Conservation (phyloP, 2,329 filamentous ascomycete genomes). For the Colletotrichum graminicola region DNA sequence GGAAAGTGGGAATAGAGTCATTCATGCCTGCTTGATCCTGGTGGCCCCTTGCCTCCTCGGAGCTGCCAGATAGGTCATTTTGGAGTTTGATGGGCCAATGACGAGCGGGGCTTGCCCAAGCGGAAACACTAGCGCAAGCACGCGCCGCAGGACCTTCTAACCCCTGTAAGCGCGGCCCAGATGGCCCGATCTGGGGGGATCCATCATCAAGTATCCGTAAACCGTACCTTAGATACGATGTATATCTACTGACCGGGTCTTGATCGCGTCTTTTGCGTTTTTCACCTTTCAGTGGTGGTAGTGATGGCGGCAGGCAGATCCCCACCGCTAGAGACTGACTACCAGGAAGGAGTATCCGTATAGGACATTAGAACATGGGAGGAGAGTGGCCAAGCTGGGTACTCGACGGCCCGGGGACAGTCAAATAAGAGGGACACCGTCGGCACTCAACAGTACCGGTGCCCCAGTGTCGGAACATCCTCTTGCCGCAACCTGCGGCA, state of each 20-base stretch:
- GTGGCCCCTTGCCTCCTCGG: constrained; percentile 18
- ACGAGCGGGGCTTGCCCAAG: constrained; percentile 26
- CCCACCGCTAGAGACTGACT: not conserved
- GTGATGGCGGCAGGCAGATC: not conserved
- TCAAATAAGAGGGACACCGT: constrained; percentile 11
- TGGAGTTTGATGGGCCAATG: constrained; percentile 5
- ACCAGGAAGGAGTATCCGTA: constrained; percentile 1
- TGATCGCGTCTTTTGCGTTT: not conserved
- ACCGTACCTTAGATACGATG: not conserved
- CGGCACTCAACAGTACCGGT: not conserved
- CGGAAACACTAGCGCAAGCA: constrained; percentile 44
- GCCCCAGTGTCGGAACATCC: not conserved
- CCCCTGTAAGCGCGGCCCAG: constrained; percentile 32
- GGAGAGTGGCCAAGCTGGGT: not conserved
- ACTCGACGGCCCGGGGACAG: not conserved
- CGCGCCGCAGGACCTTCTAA: constrained; percentile 23
- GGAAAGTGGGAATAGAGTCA: not conserved
- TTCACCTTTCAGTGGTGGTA: not conserved
- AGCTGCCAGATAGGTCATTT: not conserved
- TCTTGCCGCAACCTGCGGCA: constrained; percentile 15
- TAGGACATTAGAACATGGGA: not conserved
- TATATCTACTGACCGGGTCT: not conserved
- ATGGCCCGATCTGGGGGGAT: constrained; percentile 36
- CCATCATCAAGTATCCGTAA: not conserved
- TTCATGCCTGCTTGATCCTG: constrained; percentile 12